Base-by-base conservation (phyloP, 768 basidiomycete genomes). In the Rickenella mellea region DNA sequence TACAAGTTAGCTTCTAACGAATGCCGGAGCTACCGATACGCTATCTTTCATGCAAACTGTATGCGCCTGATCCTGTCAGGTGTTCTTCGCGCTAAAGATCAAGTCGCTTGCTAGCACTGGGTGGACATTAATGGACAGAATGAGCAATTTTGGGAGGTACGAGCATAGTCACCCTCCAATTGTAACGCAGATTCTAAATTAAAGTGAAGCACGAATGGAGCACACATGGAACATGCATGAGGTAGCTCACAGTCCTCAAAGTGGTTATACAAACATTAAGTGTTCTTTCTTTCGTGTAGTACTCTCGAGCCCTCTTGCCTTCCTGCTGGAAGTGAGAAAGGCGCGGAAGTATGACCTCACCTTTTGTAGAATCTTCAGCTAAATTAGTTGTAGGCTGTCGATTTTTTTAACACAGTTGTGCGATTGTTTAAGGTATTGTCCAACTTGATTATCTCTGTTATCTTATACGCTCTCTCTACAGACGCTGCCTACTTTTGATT, bases 401-500 rank as follows among this genome's bases (percentile, higher is more conserved):
- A 73, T 12, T 85, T 72, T 61, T 83, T 80, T 62, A 51, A 75
- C 45, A 65, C 52, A 15, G 73, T 75, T 2, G 80, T 83, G 45
- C 62, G 54, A 2, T 58, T 82, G 14, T 83, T 81, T 65, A 58
- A 76, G 62, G 72, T 69, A 31, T 6, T 50, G 22, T 33, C 5
- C 38, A 27, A 14, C 27, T 21, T 38, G 15, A 14, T 27, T 39
- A 9, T 26, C 46, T 19, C 40, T 52, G 19, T 29, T 6, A 39
- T 43, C 10, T 32, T 27, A 19, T 22, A 15, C n/a, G 42, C 6
- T 32, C 25, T 26, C 40, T 35, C 19, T 11, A 9, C 49, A 73
- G 74, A 68, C 69, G 7, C 73, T 89, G 20, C 82, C 85, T 0
- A 88, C 88, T 2, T 87, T 77, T 57, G 66, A 72, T 12, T 87